Evolutionary conservation across 768 basidiomycete genomes (phyloP), one percentile per base, ranked within the genome.

Genomic region (Dentipellis fragilis): DNA sequence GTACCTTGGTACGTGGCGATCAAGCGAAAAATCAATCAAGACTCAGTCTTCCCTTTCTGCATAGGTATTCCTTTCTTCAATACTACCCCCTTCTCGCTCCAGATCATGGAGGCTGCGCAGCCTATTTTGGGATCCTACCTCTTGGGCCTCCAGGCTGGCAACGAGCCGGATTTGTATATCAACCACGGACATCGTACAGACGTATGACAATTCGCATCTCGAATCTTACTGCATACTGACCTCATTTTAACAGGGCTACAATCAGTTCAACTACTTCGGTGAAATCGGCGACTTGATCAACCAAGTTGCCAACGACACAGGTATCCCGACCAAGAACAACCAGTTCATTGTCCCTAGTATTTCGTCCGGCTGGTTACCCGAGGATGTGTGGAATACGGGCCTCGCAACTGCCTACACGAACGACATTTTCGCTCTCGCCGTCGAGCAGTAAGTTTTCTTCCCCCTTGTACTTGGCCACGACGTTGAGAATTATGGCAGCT

Each of bases 161-260:
- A 90, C 64, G 88, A 90, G 68, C 88, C 87, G 14, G 88, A 92
- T 71, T 76, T 89, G 59, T 91, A 84, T 59, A 69, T 73, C 10
- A 57, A 40, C 35, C 60, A 51, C 11, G 60, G 54, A 16, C 57
- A 58, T 47, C 52, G 57, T 35, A 52, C 58, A 6, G 4, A 8
- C 17, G 63, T 51, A 39, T 6, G 29, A 6, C 29, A 35, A 65
- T 64, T 35, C n/a, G 11, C 11, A 29, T 5, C 19, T 21, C n/a
- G 39, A 11, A 19, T 9, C 21, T 10, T 55, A 11, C 10, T 38
- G 1, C 8, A n/a, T 6, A 3, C 46, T 42, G 3, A 14, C 40
- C 14, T 17, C 40, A 42, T 14, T 12, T 36, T 19, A 36, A 23
- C 42, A 57, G 57, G 52, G 52, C 29, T 49, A 59, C 34, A 2